Base-by-base conservation (phyloP, 2,329 filamentous ascomycete genomes). In the Microcera coccophila region DNA sequence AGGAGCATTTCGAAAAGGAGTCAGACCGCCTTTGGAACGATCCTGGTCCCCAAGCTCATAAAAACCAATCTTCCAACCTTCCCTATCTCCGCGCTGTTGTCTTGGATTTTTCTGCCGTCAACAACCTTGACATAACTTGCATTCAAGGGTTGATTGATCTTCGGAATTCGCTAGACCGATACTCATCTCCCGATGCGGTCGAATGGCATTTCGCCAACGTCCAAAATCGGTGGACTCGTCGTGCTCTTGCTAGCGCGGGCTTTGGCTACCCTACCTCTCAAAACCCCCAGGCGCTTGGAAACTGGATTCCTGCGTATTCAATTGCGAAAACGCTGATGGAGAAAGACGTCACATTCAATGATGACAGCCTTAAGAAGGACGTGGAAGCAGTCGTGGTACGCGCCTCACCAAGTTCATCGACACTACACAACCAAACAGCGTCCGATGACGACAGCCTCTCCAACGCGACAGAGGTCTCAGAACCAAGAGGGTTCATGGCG, bases 91-190 rank as follows among this genome's bases (percentile, higher is more conserved):
- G 70, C 4, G 77, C 79, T 4, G 51, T 83, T 8, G 67, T 82
- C 9, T 65, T 82, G 3, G 79, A 82, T 61, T 79, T 77, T 54
- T 73, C 74, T 0, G 68, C 75, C 2, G 74, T 82, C 35, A 76
- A 78, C 53, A 69, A 71, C 42, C 63, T 82, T 20, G 79, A 83
- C 46, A 70, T 79, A 8, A 81, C 78, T 0, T 74, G 75, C 3
- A 61, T 81, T 0, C 78, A 82, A 52, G 74, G 74, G 1, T 63
- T 83, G 10, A 66, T 79, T 35, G 77, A 81, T 52, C 61, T 79
- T 11, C 70, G 77, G 31, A 74, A 73, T 48, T 69, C 73, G 17
- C 65, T 82, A 2, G 74, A 79, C 56, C 66, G 69, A 12, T 74
- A 80, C 53, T 71, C 76, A 1, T 58, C 66, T 3, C 74, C 74